phyloP scores from a whole-genome alignment of 2,329 filamentous ascomycete genomes.

The Hawksworthiomyces lignivorus region DNA sequence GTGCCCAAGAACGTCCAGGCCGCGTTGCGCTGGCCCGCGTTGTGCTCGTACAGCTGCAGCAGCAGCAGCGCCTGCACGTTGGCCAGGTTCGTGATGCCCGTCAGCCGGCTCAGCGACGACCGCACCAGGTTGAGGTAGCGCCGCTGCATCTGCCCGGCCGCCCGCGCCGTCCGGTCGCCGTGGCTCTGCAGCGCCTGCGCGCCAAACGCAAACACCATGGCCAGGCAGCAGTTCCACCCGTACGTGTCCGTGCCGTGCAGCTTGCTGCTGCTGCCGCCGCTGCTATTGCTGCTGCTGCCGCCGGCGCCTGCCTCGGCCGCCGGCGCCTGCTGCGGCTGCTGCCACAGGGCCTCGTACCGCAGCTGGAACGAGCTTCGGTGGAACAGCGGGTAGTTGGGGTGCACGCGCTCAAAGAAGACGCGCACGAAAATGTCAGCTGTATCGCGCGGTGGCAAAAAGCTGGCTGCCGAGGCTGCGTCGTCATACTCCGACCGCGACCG shows the following conservation, averaged over 20 bases:
- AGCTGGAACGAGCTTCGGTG: constrained; percentile 7
- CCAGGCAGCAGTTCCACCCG: constrained; percentile 16
- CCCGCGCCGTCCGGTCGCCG: constrained; percentile 9
- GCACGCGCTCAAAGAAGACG: constrained; percentile 15
- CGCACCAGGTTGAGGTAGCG: constrained; percentile 13
- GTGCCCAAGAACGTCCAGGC: constrained; percentile 35
- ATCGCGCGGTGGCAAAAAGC: constrained; percentile 12
- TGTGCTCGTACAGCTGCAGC: constrained; percentile 34
- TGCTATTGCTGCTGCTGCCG: background rate
- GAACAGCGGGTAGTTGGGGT: constrained; percentile 15
- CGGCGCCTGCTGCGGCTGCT: background rate
- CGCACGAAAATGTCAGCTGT: constrained; percentile 14
- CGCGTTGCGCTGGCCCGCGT: constrained; percentile 33
- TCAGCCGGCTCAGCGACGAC: constrained; percentile 10
- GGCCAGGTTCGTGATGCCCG: constrained; percentile 24
- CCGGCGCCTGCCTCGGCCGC: background rate
- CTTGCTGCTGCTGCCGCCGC: background rate
- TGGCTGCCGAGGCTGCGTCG: constrained; percentile 5
- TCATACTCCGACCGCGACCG: constrained; percentile 7
- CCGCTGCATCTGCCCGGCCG: constrained; percentile 9
- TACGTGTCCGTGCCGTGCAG: constrained; percentile 4
- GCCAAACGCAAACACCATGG: constrained; percentile 16
- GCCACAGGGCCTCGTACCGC: constrained; percentile 14
- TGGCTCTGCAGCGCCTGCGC: constrained; percentile 14
- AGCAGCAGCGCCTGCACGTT: constrained; percentile 35